Evolutionary conservation across 2,329 filamentous ascomycete species (phyloP).

Genomic region (Trichoderma arundinaceum): DNA sequence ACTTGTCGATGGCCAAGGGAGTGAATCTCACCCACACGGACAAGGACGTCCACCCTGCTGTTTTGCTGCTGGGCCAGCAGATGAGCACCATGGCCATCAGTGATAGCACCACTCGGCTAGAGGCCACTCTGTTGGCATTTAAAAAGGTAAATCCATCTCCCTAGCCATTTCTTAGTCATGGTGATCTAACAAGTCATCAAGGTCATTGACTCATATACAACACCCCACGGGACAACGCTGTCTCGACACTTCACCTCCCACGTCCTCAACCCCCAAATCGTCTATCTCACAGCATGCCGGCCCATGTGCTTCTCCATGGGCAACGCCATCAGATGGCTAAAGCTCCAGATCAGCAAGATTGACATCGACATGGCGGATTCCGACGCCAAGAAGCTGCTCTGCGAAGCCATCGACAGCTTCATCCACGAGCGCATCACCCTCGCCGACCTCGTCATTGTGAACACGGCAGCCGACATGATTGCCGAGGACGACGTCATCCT

Average conservation of each 20-base stretch:
- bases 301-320: constrained; percentile 97
- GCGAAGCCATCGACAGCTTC: constrained; percentile 84
- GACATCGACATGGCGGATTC: constrained; percentile 84
- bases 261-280: constrained; percentile 91
- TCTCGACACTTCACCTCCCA: constrained; percentile 91
- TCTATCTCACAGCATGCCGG: constrained; percentile 91
- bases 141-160: constrained; percentile 66
- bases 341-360: constrained; percentile 88
- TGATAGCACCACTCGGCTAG: constrained; percentile 85
- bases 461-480: constrained; percentile 76
- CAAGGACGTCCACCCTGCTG: constrained; percentile 82
- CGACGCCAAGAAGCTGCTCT: constrained; percentile 79
- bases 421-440: constrained; percentile 88
- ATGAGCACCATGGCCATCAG: constrained; percentile 88
- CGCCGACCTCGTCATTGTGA: constrained; percentile 84
- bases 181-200: constrained; percentile 48
- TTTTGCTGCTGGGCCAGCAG: constrained; percentile 85
- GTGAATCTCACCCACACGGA: constrained; percentile 63
- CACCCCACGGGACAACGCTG: constrained; percentile 81
- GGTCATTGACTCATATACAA: constrained; percentile 93
- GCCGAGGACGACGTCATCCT: constrained; percentile 80
- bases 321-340: constrained; percentile 93
- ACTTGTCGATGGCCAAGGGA: constrained; percentile 72
- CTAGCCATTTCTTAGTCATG: fast-evolving
- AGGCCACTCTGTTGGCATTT: constrained; percentile 87